Evolutionary conservation across 2,329 filamentous ascomycete species (phyloP), one percentile per base, ranked within the genome.

Genomic region (Fusarium chuoi): DNA sequence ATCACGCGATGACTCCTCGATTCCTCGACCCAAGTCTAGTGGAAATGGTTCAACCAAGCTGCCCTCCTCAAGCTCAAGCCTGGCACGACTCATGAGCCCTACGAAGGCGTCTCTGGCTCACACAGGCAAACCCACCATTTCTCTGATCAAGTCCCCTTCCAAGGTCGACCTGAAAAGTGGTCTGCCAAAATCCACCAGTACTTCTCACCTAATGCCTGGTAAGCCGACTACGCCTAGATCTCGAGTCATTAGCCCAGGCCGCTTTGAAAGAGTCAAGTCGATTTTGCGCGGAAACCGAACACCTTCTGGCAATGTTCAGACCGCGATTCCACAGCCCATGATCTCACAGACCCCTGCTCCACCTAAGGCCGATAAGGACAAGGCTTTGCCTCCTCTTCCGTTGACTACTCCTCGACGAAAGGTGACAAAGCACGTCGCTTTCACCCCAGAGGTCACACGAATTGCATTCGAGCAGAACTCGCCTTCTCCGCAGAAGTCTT

Each of bases 361-460:
- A 13, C 74, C 79, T 4, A 82, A 81, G 24, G 79, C 87, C 18
- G 85, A 90, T 38, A 90, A 89, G 76, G 85, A 90, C 42, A 90
- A 89, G 75, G 83, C 86, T 28, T 79, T 91, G 38, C 87, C 87
- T 58, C 79, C 85, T 7, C 80, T 86, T 24, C 86, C 88, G 11
- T 83, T 90, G 62, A 91, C 90, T 10, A 94, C 92, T 3, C 93
- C 92, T 13, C 91, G 91, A 38, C 88, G 91, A 30, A 93, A 91
- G 81, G 79, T 86, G 42, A 81, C 83, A 24, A 97, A 97, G 84
- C 92, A 89, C 63, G 94, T 97, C 41, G 91, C 93, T 57, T 98
- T 97, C 78, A 94, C 93, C 0, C 92, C 91, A 1, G 91, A 90
- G 69, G 91, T 91, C 41, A 88, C 93, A 71, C 83, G 84, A 1